Percentiles rank a stretch among this genome's conserved stretches.
phyloP scores from a whole-genome alignment of 2,329 filamentous ascomycete species.

The Cephalotrichum gorgonifer region DNA sequence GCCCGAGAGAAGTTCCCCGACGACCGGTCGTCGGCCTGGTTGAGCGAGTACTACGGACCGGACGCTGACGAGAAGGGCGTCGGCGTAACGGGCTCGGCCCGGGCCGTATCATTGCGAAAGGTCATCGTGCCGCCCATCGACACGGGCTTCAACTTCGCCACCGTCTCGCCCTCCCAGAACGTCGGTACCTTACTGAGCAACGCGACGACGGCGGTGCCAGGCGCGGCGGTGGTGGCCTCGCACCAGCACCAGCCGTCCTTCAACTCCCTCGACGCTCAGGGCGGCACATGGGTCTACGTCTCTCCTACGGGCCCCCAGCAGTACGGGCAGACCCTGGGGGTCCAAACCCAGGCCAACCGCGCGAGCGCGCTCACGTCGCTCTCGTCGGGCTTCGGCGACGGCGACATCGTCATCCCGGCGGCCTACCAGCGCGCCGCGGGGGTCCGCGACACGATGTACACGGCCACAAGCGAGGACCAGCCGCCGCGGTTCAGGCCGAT shows the following conservation, averaged over 20 bases:
- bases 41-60: neutral
- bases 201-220: neutral
- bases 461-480: conserved; percentile 40
- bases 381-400: conserved; percentile 55
- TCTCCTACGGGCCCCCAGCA: conserved; percentile 22
- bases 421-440: neutral
- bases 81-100: neutral
- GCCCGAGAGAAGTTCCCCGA: conserved; percentile 10
- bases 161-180: neutral
- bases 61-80: neutral
- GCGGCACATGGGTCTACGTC: conserved; percentile 25
- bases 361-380: conserved; percentile 46
- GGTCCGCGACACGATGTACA: conserved; percentile 40
- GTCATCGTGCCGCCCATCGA: neutral
- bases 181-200: neutral
- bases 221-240: neutral
- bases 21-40: neutral
- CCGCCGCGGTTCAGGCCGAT: conserved; percentile 47
- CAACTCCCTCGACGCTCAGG: conserved; percentile 21
- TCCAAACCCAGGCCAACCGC: too few relatives aligned
- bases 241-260: conserved; percentile 13
- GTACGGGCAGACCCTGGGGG: conserved; percentile 21
- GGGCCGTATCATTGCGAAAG: neutral
- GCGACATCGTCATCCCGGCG: conserved; percentile 40
- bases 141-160: neutral